A percentile compares a stretch with the other conserved stretches of the same genome.
Conservation (phyloP, 306 rosid genomes). For the Cicer bijugum region DNA sequence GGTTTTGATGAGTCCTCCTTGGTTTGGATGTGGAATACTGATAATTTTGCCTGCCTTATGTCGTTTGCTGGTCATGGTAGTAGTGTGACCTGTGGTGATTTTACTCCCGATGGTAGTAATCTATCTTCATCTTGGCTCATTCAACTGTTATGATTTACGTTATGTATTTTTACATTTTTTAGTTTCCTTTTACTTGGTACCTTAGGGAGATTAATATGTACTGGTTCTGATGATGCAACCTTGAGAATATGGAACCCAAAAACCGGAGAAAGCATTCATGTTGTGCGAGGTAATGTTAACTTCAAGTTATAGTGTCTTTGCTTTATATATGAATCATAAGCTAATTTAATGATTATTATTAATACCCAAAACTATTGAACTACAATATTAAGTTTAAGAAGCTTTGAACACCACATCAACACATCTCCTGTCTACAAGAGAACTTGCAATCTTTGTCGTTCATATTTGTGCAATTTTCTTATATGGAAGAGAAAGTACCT, state of each 20-base stretch:
- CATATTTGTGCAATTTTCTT: slow-evolving; percentile 1
- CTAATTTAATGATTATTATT: slow-evolving; percentile 4
- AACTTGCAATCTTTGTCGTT: neutral
- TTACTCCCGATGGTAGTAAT: slow-evolving; percentile 88
- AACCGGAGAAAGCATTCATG: slow-evolving; percentile 78
- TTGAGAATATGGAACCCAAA: slow-evolving; percentile 92
- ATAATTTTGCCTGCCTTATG: slow-evolving; percentile 58
- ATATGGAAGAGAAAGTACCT: neutral
- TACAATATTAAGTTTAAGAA: slow-evolving; percentile 7
- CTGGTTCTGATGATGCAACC: slow-evolving; percentile 90
- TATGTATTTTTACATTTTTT: neutral
- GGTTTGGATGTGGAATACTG: slow-evolving; percentile 95
- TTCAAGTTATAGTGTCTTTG: slow-evolving; percentile 9
- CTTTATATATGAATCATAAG: slow-evolving; percentile 22
- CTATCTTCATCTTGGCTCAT: slow-evolving; percentile 43
- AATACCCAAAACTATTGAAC: neutral
- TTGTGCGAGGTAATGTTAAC: slow-evolving; percentile 69
- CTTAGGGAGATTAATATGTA: slow-evolving; percentile 81
- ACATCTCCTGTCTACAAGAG: slow-evolving; percentile 1
- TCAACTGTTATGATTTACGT: slow-evolving; percentile 15
- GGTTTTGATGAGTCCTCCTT: slow-evolving; percentile 80
- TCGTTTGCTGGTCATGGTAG: slow-evolving; percentile 76
- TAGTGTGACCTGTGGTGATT: slow-evolving; percentile 90
- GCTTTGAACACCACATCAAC: neutral
- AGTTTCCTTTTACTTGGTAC: slow-evolving; percentile 42